Conservation (phyloP, 1,284 basidiomycete species). For the Melanopsichium pennsylvanicum region DNA sequence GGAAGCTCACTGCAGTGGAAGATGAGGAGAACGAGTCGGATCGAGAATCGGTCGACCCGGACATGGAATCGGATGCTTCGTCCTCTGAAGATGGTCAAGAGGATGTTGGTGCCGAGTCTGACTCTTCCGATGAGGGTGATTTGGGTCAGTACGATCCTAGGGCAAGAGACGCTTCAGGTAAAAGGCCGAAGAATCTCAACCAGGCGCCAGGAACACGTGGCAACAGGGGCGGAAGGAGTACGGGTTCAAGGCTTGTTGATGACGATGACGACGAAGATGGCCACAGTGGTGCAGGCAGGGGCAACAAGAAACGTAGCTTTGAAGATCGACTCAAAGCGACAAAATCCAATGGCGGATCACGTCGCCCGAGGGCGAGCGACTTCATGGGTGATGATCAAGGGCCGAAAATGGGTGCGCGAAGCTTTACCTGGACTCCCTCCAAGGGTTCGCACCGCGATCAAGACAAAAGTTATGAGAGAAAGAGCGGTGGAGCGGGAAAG, state of each 20-base stretch:
- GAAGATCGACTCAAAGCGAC: constrained; percentile 38
- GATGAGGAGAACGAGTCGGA: constrained; percentile 87
- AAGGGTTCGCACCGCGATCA: constrained; percentile 5
- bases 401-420: constrained; percentile 17
- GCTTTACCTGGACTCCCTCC: constrained; percentile 54
- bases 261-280: constrained; percentile 34
- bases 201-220: constrained; percentile 63
- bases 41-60: constrained; percentile 71
- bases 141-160: constrained; percentile 48
- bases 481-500: constrained; percentile 3
- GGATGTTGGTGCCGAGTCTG: constrained; percentile 58
- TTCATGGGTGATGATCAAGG: constrained; percentile 31
- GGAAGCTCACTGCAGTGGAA: constrained; percentile 78
- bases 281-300: constrained; percentile 5
- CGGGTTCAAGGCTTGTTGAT: constrained; percentile 39
- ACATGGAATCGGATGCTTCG: constrained; percentile 45
- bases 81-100: constrained; percentile 5
- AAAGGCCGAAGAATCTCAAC: constrained; percentile 68
- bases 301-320: constrained; percentile 44
- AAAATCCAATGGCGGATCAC: neutral
- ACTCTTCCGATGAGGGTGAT: constrained; percentile 64
- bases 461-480: constrained; percentile 8
- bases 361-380: constrained; percentile 30
- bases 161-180: constrained; percentile 59
- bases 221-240: constrained; percentile 54